Evolutionary conservation across 768 basidiomycete species (phyloP).

Genomic region (Boletus subparvulus): DNA sequence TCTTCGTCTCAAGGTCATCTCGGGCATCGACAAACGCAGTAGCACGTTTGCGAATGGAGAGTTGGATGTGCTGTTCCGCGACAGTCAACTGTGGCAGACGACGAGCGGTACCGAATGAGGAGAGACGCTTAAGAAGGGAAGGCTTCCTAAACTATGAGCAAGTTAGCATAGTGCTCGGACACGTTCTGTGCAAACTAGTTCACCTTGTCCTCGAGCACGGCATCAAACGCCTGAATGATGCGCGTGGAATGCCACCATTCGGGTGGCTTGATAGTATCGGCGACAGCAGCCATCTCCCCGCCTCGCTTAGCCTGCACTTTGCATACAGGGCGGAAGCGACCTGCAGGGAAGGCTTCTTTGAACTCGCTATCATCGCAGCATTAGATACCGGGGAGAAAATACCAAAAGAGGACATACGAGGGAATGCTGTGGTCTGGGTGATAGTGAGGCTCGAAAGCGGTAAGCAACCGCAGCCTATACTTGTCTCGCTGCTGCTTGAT

Average conservation of each 20-base stretch:
- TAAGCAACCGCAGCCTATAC: constrained; percentile 68
- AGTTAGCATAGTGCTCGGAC: constrained; percentile 3
- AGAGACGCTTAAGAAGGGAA: constrained; percentile 81
- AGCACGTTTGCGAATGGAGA: constrained; percentile 90
- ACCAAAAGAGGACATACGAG: constrained; percentile 40
- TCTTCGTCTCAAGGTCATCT: constrained; percentile 92
- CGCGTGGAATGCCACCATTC: constrained; percentile 94
- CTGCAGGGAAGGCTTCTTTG: constrained; percentile 93
- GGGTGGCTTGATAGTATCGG: constrained; percentile 86
- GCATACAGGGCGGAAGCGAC: constrained; percentile 87
- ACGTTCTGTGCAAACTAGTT: neutral
- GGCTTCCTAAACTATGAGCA: constrained; percentile 78
- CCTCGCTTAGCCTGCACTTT: constrained; percentile 86
- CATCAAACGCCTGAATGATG: constrained; percentile 88
- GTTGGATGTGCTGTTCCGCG: constrained; percentile 84
- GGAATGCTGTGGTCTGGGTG: constrained; percentile 87
- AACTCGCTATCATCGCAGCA: constrained; percentile 61
- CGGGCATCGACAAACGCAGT: constrained; percentile 91
- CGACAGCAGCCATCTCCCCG: constrained; percentile 75
- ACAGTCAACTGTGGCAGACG: constrained; percentile 69
- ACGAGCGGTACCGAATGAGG: constrained; percentile 67
- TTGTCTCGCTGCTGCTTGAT: constrained; percentile 77
- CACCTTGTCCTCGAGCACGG: constrained; percentile 83
- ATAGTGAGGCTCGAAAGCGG: constrained; percentile 83
- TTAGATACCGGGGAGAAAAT: neutral